Evolutionary conservation across 2,329 filamentous ascomycete species (phyloP), one percentile per base, ranked within the genome.

Genomic region (Xylariaceae sp.): DNA sequence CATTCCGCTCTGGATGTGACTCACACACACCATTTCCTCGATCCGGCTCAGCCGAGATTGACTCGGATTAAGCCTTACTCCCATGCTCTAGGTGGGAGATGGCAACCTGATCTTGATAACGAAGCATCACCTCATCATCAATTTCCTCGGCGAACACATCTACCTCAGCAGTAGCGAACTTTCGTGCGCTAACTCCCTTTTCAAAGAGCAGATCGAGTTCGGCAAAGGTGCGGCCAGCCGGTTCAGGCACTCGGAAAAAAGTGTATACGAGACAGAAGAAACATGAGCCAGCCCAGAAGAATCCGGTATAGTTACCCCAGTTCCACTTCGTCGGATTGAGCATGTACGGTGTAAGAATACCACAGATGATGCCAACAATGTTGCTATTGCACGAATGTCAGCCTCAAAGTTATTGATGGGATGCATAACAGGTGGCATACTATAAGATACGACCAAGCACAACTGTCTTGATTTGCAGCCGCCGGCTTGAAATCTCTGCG

Each of bases 401-500:
- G n/a, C n/a, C n/a, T n/a, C n/a, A n/a, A n/a, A n/a, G n/a, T n/a
- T n/a, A n/a, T n/a, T n/a, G n/a, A n/a, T n/a, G n/a, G n/a, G n/a
- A n/a, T n/a, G n/a, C n/a, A n/a, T n/a, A n/a, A n/a, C n/a, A 12
- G 16, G 33, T 20, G 7, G 5, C 6, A 66, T 64, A 79, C 75
- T 86, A 87, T 37, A 89, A 70, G 56, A 88, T 87, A 44, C 90
- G 85, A 2, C 86, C 89, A 2, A 95, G 77, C 1, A 93, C 90
- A 19, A 95, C 86, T 0, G 91, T 95, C 73, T 95, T 95, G 71
- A 94, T 91, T 61, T 91, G 86, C 25, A 96, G 75, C 2, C 90
- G 79, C 12, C 87, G 80, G 0, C 88, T 89, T 0, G 88, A 90
- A 19, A 95, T 68, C 64, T 95, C 90, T 1, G 86, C 81, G 4